These are phyloP conservation scores for Zasmidium cellare DNA, from an alignment of 2,329 filamentous ascomycete species.

Conservation along the genomic window DNA sequence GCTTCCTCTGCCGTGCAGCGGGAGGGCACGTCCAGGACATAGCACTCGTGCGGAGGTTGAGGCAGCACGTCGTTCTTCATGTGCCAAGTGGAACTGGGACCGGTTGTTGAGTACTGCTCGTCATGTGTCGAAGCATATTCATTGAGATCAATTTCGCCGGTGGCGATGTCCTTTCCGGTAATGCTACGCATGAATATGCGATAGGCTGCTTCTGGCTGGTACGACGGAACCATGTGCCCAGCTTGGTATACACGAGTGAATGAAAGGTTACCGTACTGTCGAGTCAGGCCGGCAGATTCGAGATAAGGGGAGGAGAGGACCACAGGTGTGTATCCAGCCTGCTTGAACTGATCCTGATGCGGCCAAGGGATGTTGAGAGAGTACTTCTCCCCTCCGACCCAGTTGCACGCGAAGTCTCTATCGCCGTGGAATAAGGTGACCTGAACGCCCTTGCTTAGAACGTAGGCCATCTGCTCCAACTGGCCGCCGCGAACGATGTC, in stretches of 20 bases:
- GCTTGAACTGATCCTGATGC: conserved; percentile 44
- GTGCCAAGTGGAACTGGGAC: conserved; percentile 32
- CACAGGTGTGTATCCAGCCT: conserved; percentile 48
- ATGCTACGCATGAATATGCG: conserved; percentile 39
- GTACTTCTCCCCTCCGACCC: conserved; percentile 57
- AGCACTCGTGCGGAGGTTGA: conserved; percentile 27
- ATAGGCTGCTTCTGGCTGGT: conserved; percentile 41
- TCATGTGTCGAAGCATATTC: conserved; percentile 13
- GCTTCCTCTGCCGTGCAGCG: conserved; percentile 31
- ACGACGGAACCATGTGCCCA: conserved; percentile 45
- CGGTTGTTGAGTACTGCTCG: conserved; percentile 26
- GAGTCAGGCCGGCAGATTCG: conserved; percentile 31
- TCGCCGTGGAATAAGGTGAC: conserved; percentile 72
- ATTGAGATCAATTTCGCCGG: conserved; percentile 29
- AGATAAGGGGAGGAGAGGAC: conserved; percentile 27
- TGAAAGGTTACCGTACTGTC: conserved; percentile 39
- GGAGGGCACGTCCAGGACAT: conserved; percentile 17
- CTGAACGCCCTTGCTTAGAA: conserved; percentile 47
- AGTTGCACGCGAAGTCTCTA: conserved; percentile 56
- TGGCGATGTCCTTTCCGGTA: conserved; percentile 37
- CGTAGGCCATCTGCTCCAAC: conserved; percentile 40
- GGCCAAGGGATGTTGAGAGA: conserved; percentile 52
- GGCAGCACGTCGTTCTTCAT: conserved; percentile 34
- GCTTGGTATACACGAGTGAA: conserved; percentile 52
- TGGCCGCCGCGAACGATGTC: conserved; percentile 40